Percentiles rank a stretch among this genome's conserved stretches.
phyloP scores from a whole-genome alignment of 257 asterid species.

The Nicotiana noctiflora region DNA sequence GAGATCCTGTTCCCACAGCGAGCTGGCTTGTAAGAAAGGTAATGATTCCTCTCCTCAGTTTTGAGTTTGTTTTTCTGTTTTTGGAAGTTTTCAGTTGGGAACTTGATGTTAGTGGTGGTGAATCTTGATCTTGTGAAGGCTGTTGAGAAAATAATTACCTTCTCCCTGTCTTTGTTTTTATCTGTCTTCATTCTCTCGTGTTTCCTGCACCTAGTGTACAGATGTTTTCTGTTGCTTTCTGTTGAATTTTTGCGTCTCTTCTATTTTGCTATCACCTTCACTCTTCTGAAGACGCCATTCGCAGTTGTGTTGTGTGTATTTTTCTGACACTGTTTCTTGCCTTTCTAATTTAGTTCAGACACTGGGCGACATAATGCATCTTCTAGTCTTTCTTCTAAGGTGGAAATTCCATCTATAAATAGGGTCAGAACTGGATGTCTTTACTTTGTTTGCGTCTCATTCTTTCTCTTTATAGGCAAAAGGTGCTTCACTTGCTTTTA shows the following conservation, averaged over 20 bases:
- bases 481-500: conserved; percentile 63
- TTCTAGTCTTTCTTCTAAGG: background rate
- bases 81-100: background rate
- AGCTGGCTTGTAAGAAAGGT: conserved; percentile 85
- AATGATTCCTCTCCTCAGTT: background rate
- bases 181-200: background rate
- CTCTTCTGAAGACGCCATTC: background rate
- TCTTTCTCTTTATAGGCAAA: conserved; percentile 46
- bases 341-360: background rate
- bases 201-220: background rate
- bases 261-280: background rate
- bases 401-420: background rate
- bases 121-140: background rate
- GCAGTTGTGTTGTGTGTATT: background rate
- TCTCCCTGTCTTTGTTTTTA: background rate
- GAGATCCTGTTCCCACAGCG: conserved; percentile 60
- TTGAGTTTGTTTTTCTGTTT: background rate
- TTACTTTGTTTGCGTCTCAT: background rate
- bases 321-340: background rate
- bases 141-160: background rate
- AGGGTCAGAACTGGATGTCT: background rate
- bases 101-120: background rate
- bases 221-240: background rate
- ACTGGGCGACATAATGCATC: background rate
- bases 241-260: background rate